Evolutionary conservation across 2,329 filamentous ascomycete genomes (phyloP).

Genomic region (Didymella glomerata): DNA sequence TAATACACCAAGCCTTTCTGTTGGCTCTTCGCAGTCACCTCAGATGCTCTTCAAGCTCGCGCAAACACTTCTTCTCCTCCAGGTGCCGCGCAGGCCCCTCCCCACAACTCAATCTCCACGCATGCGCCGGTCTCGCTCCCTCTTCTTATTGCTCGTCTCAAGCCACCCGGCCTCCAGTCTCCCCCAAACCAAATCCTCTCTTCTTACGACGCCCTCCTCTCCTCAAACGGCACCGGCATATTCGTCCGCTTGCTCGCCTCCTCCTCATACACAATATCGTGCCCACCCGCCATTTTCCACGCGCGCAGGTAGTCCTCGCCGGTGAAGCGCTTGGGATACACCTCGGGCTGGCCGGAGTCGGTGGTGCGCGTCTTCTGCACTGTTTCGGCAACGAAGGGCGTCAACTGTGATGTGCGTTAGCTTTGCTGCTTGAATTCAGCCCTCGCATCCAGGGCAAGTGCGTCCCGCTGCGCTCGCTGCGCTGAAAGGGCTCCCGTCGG

Average conservation of each 20-base stretch:
- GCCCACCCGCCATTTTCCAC: conserved; percentile 47
- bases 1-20: not conserved
- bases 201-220: conserved; percentile 19
- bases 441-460: no score
- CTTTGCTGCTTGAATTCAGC: no score
- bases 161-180: not conserved
- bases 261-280: conserved; percentile 35
- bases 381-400: conserved; percentile 76
- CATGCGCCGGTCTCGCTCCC: not conserved
- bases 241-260: conserved; percentile 20
- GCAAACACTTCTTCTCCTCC: not conserved
- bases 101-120: not conserved
- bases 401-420: conserved; percentile 66
- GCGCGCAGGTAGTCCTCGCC: conserved; percentile 45
- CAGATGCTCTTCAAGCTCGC: not conserved
- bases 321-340: conserved; percentile 39
- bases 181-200: no score
- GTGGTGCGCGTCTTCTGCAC: conserved; percentile 55
- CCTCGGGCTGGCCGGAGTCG: conserved; percentile 22
- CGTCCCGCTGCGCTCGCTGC: no score
- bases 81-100: not conserved
- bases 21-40: not conserved
- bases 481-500: no score
- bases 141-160: not conserved
- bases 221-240: conserved; percentile 40